Evolutionary conservation across 768 basidiomycete species (phyloP).

Genomic region (Boletus huronensis): DNA sequence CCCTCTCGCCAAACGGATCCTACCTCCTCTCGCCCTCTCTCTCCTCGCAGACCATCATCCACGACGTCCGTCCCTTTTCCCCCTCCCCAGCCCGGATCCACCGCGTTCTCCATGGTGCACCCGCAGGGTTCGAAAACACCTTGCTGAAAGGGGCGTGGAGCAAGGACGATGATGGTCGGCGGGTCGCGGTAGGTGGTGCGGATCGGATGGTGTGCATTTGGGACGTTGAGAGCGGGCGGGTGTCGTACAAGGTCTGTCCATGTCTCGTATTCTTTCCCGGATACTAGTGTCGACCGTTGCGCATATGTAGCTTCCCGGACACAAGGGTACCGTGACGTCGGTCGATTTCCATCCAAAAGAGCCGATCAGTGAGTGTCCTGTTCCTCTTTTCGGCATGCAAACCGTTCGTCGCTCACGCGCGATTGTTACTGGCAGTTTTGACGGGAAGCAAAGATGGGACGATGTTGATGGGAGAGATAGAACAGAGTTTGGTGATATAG

Average conservation of each 20-base stretch:
- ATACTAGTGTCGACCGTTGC: background rate
- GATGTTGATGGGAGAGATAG: conserved; percentile 89
- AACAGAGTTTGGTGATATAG: conserved; percentile 53
- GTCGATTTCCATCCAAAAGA: conserved; percentile 97
- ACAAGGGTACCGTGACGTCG: conserved; percentile 94
- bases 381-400: background rate
- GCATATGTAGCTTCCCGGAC: conserved; percentile 75
- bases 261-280: background rate
- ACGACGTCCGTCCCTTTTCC: conserved; percentile 93
- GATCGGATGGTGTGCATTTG: conserved; percentile 84
- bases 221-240: conserved; percentile 76
- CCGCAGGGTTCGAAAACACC: conserved; percentile 91
- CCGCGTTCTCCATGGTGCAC: conserved; percentile 75
- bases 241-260: conserved; percentile 69
- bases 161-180: conserved; percentile 73
- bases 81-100: conserved; percentile 79
- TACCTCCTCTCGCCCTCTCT: conserved; percentile 89
- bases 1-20: conserved; percentile 83
- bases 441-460: conserved; percentile 92
- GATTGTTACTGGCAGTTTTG: conserved; percentile 54
- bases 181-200: conserved; percentile 86
- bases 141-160: conserved; percentile 88
- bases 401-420: conserved; percentile 6
- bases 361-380: conserved; percentile 72
- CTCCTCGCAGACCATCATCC: conserved; percentile 84